Conservation (phyloP, 2,329 filamentous ascomycete genomes). For the Scorias spongiosa region DNA sequence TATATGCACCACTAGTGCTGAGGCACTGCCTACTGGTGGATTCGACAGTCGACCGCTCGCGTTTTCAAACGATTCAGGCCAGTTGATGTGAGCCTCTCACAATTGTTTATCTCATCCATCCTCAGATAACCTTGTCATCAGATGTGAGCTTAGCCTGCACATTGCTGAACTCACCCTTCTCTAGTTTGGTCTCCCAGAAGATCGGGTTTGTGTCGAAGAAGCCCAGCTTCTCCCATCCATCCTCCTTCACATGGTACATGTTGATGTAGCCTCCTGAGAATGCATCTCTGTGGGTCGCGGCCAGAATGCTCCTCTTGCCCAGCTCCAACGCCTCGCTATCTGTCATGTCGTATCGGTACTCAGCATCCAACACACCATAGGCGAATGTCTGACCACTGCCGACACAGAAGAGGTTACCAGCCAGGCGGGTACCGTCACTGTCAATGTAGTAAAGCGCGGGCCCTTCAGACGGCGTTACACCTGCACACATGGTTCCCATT, state of each 20-base stretch:
- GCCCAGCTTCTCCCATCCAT: constrained; percentile 96
- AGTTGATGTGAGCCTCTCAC: too few species aligned
- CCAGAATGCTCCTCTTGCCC: constrained; percentile 80
- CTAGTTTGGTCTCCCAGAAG: constrained; percentile 98
- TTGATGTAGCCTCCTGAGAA: constrained; percentile 98
- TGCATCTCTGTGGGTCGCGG: constrained; percentile 93
- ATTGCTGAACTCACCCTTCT: constrained; percentile 97
- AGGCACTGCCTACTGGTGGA: too few species aligned
- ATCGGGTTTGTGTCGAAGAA: constrained; percentile 98
- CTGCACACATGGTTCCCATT: constrained; percentile 99
- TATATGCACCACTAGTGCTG: too few species aligned
- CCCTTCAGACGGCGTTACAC: constrained; percentile 87
- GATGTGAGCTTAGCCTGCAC: constrained; percentile 56
- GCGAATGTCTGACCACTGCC: constrained; percentile 97
- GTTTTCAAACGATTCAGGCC: too few species aligned
- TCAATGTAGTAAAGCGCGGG: constrained; percentile 99
- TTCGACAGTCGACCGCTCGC: too few species aligned
- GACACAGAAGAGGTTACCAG: constrained; percentile 95
- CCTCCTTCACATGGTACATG: constrained; percentile 96
- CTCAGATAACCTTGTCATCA: constrained; percentile 25
- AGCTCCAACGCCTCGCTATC: constrained; percentile 83
- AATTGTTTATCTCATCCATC: too few species aligned
- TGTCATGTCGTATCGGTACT: constrained; percentile 80
- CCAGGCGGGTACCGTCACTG: constrained; percentile 80
- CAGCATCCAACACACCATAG: constrained; percentile 91